Evolutionary conservation across 768 basidiomycete genomes (phyloP).

Genomic region (Exidia glandulosa): DNA sequence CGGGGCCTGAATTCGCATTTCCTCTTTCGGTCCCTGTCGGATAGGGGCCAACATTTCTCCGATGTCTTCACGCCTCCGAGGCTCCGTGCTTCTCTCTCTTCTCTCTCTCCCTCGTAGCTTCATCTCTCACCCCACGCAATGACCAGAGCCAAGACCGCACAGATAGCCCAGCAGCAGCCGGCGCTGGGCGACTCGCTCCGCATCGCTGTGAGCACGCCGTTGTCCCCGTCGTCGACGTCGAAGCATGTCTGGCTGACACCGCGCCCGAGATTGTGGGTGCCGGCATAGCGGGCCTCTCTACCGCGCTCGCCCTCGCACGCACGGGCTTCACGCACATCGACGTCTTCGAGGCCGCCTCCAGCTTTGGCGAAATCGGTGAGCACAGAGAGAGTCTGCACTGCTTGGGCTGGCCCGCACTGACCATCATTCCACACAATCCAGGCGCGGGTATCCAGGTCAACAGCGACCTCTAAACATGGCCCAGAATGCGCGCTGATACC

Average conservation of each 20-base stretch:
- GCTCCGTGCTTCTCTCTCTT: too few species aligned
- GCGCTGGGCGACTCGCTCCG: neutral
- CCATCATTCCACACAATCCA: slow-evolving; percentile 15
- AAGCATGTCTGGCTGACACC: neutral
- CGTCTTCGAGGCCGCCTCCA: slow-evolving; percentile 19
- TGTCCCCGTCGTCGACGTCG: neutral
- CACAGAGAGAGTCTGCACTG: slow-evolving; percentile 22
- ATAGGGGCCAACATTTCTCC: too few species aligned
- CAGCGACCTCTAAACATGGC: slow-evolving; percentile 20
- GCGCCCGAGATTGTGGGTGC: neutral
- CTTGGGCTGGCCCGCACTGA: slow-evolving; percentile 19
- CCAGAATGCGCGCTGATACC: neutral
- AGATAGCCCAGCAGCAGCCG: neutral
- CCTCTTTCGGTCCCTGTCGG: too few species aligned
- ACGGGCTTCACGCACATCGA: slow-evolving; percentile 21
- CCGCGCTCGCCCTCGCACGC: slow-evolving; percentile 20
- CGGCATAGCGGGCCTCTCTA: slow-evolving; percentile 18
- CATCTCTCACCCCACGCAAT: too few species aligned
- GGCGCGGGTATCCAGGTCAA: slow-evolving; percentile 15
- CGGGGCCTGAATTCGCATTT: too few species aligned
- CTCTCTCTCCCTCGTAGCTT: too few species aligned
- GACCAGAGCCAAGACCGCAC: too few species aligned
- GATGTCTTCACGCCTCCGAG: too few species aligned
- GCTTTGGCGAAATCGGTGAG: slow-evolving; percentile 24
- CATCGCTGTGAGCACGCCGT: neutral